phyloP scores from a whole-genome alignment of 306 rosid species.

The Ammopiptanthus mongolicus region DNA sequence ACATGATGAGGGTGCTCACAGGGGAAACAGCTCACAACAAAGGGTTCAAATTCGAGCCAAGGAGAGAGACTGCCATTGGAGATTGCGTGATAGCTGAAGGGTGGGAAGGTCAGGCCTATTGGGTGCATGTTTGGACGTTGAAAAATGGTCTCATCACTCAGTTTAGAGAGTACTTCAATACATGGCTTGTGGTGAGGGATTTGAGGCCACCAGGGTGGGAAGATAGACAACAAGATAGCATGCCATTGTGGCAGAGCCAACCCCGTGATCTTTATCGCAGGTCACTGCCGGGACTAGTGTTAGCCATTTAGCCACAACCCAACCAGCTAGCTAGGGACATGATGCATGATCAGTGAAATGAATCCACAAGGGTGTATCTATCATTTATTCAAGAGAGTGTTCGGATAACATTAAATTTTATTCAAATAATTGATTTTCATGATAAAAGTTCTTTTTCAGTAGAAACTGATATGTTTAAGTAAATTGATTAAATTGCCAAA shows the following conservation, averaged over 20 bases:
- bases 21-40: slow-evolving; percentile 44
- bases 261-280: slow-evolving; percentile 68
- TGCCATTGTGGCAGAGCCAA: slow-evolving; percentile 82
- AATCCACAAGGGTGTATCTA: too few relatives aligned
- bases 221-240: slow-evolving; percentile 14
- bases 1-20: slow-evolving; percentile 88
- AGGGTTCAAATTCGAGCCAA: slow-evolving; percentile 71
- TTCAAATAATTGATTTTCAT: too few relatives aligned
- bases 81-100: slow-evolving; percentile 69
- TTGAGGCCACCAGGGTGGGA: slow-evolving; percentile 50
- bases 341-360: too few relatives aligned
- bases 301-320: slow-evolving; percentile 50
- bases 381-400: too few relatives aligned
- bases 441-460: too few relatives aligned
- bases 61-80: slow-evolving; percentile 46
- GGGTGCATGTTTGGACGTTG: slow-evolving; percentile 90
- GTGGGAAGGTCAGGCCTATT: slow-evolving; percentile 84
- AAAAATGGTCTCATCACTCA: slow-evolving; percentile 61
- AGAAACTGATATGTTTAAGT: too few relatives aligned
- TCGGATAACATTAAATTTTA: too few relatives aligned
- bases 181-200: slow-evolving; percentile 87
- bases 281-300: slow-evolving; percentile 65
- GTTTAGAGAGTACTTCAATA: slow-evolving; percentile 85
- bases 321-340: not conserved
- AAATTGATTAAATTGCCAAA: too few relatives aligned